phyloP scores from a whole-genome alignment of 139 green algal genomes.

The Penium margaritaceum region DNA sequence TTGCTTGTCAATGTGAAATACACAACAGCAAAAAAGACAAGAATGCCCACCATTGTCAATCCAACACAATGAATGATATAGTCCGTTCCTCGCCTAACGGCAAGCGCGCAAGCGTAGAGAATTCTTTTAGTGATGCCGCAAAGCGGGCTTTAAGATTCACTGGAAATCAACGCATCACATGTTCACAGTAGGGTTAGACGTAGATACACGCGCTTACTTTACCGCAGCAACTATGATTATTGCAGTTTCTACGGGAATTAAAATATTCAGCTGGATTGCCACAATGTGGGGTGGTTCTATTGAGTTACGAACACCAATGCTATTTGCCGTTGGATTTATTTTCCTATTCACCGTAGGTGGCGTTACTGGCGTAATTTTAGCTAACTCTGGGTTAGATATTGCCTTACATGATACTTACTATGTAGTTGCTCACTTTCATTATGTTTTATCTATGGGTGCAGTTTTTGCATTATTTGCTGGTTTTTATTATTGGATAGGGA shows the following conservation, averaged over 20 bases:
- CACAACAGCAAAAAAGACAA: conserved; percentile 65
- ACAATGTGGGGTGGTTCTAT: conserved; percentile 65
- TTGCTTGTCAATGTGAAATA: conserved; percentile 53
- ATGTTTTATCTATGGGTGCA: too few species aligned
- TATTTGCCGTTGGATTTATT: conserved; percentile 67
- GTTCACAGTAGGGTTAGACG: conserved; percentile 62
- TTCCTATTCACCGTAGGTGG: conserved; percentile 58
- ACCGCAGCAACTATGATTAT: conserved; percentile 71
- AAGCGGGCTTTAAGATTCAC: too few species aligned
- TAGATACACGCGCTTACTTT: conserved; percentile 67
- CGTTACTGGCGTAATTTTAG: conserved; percentile 59
- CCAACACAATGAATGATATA: conserved; percentile 68
- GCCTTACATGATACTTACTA: conserved; percentile 63
- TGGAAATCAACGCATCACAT: too few species aligned
- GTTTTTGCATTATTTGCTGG: too few species aligned
- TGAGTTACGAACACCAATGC: conserved; percentile 63
- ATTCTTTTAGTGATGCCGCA: too few species aligned
- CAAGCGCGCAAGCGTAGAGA: too few species aligned
- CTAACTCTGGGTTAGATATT: conserved; percentile 60
- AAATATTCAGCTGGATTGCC: conserved; percentile 65
- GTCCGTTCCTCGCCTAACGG: too few species aligned
- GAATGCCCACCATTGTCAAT: conserved; percentile 52
- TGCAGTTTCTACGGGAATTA: conserved; percentile 62
- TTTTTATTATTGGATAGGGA: too few species aligned
- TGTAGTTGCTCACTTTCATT: too few species aligned